Evolutionary conservation across 2,329 filamentous ascomycete species (phyloP).

Genomic region (Exserohilum rostratum): DNA sequence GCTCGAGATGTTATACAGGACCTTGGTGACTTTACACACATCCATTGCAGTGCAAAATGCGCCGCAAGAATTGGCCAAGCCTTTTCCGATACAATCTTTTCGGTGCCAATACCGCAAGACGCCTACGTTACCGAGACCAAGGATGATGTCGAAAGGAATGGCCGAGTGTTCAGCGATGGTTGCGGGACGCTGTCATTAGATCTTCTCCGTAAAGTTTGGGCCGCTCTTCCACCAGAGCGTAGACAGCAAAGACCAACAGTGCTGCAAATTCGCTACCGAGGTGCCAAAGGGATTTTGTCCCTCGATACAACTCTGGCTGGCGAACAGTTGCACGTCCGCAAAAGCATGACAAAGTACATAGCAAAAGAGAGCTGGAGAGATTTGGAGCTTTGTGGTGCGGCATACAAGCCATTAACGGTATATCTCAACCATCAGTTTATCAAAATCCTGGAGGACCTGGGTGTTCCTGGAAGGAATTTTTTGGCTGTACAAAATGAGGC

Average conservation of each 20-base stretch:
- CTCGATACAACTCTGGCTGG: slow-evolving; percentile 68
- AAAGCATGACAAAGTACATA: slow-evolving; percentile 81
- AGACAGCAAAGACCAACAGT: slow-evolving; percentile 52
- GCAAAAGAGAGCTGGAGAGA: slow-evolving; percentile 54
- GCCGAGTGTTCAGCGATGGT: slow-evolving; percentile 76
- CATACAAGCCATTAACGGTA: slow-evolving; percentile 69
- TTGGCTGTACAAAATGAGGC: slow-evolving; percentile 67
- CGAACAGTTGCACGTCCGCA: slow-evolving; percentile 64
- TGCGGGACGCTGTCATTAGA: slow-evolving; percentile 73
- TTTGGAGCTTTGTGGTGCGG: slow-evolving; percentile 75
- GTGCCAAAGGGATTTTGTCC: slow-evolving; percentile 67
- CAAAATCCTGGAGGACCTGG: slow-evolving; percentile 84
- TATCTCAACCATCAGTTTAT: slow-evolving; percentile 80
- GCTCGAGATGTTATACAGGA: slow-evolving; percentile 58
- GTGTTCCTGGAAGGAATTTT: slow-evolving; percentile 65
- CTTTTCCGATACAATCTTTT: slow-evolving; percentile 78
- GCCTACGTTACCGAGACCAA: slow-evolving; percentile 52
- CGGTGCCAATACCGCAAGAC: slow-evolving; percentile 61
- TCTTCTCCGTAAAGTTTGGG: slow-evolving; percentile 67
- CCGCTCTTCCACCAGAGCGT: slow-evolving; percentile 54
- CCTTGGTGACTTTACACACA: slow-evolving; percentile 51
- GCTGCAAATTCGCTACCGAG: slow-evolving; percentile 72
- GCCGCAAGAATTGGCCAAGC: slow-evolving; percentile 68
- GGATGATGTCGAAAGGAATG: slow-evolving; percentile 61
- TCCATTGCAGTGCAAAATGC: slow-evolving; percentile 62